These are phyloP conservation scores for Saccharomyces paradoxus DNA, from an alignment of 805 yeast species.

Conservation along the genomic window DNA sequence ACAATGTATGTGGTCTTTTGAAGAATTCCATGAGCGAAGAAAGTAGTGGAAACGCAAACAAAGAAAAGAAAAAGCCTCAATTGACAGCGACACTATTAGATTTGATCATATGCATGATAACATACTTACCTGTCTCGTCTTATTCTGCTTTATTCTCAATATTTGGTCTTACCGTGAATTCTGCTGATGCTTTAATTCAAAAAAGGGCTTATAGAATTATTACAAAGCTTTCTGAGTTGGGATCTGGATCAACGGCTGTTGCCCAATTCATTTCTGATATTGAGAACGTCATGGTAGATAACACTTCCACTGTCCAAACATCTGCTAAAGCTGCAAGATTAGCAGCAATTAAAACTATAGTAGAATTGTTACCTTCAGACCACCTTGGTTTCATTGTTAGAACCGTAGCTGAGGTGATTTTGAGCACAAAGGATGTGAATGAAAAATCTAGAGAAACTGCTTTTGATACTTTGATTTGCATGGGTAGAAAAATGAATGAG, in stretches of 20 bases:
- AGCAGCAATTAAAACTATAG: constrained; percentile 51
- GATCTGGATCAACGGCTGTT: constrained; percentile 51
- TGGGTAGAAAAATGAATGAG: constrained; percentile 69
- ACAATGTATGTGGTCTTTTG: constrained; percentile 74
- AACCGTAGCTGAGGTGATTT: constrained; percentile 75
- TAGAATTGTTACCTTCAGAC: constrained; percentile 53
- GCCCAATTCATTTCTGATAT: constrained; percentile 47
- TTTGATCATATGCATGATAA: constrained; percentile 76
- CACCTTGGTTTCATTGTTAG: constrained; percentile 74
- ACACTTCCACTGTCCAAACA: constrained; percentile 50
- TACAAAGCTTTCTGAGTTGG: constrained; percentile 60
- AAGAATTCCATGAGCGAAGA: constrained; percentile 66
- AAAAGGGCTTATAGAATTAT: constrained; percentile 83
- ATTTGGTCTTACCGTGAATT: constrained; percentile 57
- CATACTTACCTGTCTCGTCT: constrained; percentile 63
- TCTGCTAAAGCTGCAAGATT: constrained; percentile 80
- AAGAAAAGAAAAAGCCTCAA: constrained; percentile 31
- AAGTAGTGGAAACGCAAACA: constrained; percentile 11
- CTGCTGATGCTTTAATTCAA: constrained; percentile 62
- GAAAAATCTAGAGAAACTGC: constrained; percentile 84
- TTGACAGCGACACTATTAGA: constrained; percentile 86
- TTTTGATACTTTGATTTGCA: constrained; percentile 61
- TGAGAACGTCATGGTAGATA: constrained; percentile 48
- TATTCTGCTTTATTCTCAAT: constrained; percentile 72
- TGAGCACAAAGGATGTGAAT: constrained; percentile 85